phyloP scores from a whole-genome alignment of 805 yeast genomes.

The Scheffersomyces ergatensis region DNA sequence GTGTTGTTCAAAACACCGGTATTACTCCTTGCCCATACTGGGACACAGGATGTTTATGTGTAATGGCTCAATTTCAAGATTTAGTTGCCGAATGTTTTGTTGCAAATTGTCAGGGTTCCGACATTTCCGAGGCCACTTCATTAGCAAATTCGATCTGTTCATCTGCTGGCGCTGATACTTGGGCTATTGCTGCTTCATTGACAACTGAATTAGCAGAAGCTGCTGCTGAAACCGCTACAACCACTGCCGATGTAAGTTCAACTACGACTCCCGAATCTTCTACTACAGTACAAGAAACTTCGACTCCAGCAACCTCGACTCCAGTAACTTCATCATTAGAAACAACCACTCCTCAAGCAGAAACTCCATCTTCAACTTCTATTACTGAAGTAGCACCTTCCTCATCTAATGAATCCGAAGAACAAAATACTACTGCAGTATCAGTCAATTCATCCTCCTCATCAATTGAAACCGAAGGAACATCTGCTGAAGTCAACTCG shows the following conservation, averaged over 20 bases:
- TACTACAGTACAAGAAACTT: slow-evolving; percentile 1
- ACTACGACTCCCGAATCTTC: slow-evolving; percentile 2
- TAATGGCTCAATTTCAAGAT: slow-evolving; percentile 33
- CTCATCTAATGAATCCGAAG: background rate
- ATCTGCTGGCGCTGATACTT: slow-evolving; percentile 31
- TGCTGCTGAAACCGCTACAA: slow-evolving; percentile 22
- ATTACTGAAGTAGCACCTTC: background rate
- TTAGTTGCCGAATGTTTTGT: slow-evolving; percentile 38
- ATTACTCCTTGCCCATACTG: slow-evolving; percentile 44
- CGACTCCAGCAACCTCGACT: background rate
- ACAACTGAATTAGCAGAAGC: slow-evolving; percentile 20
- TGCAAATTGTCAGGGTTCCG: slow-evolving; percentile 30
- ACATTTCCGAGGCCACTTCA: slow-evolving; percentile 25
- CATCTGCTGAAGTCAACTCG: too few relatives aligned
- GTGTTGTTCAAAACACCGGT: slow-evolving; percentile 30
- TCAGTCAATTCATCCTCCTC: too few relatives aligned
- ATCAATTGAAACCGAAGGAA: too few relatives aligned
- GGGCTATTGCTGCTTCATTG: slow-evolving; percentile 23
- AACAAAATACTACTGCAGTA: background rate
- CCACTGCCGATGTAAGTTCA: slow-evolving; percentile 8
- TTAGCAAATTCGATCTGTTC: slow-evolving; percentile 33
- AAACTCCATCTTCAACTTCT: slow-evolving; percentile 1
- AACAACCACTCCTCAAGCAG: slow-evolving; percentile 1
- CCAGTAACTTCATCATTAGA: background rate
- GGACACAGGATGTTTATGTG: slow-evolving; percentile 47